Evolutionary conservation across 345 rosid genomes (phyloP).

Genomic region (Odontarrhena argentea): DNA sequence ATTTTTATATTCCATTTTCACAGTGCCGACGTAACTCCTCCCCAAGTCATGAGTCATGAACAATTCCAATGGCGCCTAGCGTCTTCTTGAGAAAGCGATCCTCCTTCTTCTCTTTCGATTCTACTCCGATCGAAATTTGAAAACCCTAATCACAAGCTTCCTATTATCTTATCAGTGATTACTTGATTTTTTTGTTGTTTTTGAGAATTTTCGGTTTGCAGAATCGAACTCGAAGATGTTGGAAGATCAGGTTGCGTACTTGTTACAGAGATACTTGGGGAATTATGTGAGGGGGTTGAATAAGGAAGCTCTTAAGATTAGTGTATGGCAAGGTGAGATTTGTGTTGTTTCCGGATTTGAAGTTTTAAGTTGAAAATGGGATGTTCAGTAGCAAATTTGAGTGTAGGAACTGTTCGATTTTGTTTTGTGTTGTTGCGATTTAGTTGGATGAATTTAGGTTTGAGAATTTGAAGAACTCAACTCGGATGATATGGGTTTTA

Average conservation of each 20-base stretch:
- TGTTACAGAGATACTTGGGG: conserved; percentile 86
- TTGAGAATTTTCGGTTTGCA: conserved; percentile 28
- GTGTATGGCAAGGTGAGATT: conserved; percentile 88
- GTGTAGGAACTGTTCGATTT: conserved; percentile 13
- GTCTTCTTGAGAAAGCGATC: conserved; percentile 44
- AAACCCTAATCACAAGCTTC: conserved; percentile 4
- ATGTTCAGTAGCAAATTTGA: conserved; percentile 1
- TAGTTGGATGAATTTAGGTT: conserved; percentile 2
- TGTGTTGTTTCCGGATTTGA: background rate
- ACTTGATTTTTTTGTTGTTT: conserved; percentile 14
- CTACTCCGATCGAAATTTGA: conserved; percentile 28
- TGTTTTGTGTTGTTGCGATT: background rate
- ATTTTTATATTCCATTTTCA: conserved; percentile 13
- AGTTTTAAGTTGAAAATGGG: conserved; percentile 1
- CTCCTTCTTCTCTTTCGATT: conserved; percentile 17
- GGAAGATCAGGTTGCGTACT: conserved; percentile 97
- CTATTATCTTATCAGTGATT: conserved; percentile 18
- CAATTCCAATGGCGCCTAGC: conserved; percentile 41
- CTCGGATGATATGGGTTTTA: conserved; percentile 1
- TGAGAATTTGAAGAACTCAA: conserved; percentile 10
- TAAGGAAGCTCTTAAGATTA: conserved; percentile 95
- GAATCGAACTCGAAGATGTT: conserved; percentile 58
- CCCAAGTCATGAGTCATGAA: conserved; percentile 36
- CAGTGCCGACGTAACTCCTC: conserved; percentile 25
- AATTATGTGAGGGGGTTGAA: conserved; percentile 85